These are phyloP conservation scores for Aspergillus sp. DNA, from an alignment of 2,329 filamentous ascomycete genomes.

Conservation along the genomic window DNA sequence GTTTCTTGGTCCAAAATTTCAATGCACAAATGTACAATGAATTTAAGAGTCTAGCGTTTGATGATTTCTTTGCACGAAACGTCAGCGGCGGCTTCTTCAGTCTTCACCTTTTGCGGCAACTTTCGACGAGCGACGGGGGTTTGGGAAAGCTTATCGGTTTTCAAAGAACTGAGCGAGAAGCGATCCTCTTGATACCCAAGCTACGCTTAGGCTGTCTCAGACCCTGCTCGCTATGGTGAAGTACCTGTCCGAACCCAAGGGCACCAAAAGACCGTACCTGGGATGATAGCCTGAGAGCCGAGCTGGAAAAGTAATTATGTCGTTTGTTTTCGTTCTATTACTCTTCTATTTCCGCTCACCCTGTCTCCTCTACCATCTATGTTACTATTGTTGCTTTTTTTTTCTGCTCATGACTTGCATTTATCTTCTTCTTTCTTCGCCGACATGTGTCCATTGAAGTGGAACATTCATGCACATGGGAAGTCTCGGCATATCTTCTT, in stretches of 20 bases:
- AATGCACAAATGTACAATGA: constrained; percentile 75
- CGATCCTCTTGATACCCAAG: constrained; percentile 28
- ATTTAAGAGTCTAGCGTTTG: constrained; percentile 67
- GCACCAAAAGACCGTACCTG: constrained; percentile 58
- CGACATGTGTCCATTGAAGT: constrained; percentile 26
- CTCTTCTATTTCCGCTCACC: constrained; percentile 13
- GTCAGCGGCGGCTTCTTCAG: constrained; percentile 61
- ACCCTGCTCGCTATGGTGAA: constrained; percentile 56
- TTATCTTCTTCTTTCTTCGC: constrained; percentile 21
- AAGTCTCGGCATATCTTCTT: constrained; percentile 24
- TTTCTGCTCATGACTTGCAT: constrained; percentile 25
- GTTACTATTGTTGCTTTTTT: constrained; percentile 16
- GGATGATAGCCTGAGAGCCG: constrained; percentile 53
- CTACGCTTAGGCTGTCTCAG: constrained; percentile 50
- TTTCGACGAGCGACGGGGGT: constrained; percentile 52
- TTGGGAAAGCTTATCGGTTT: constrained; percentile 59
- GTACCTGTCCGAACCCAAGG: constrained; percentile 57
- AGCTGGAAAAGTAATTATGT: constrained; percentile 50
- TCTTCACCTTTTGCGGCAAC: constrained; percentile 66
- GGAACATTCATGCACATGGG: constrained; percentile 28
- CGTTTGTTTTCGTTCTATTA: constrained; percentile 19
- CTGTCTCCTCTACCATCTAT: constrained; percentile 16
- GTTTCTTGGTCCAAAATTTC: constrained; percentile 73
- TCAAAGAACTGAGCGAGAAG: constrained; percentile 55
- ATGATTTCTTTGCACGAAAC: constrained; percentile 59